phyloP scores from a whole-genome alignment of 129 eudicot species.

The Ambrosia artemisiifolia region DNA sequence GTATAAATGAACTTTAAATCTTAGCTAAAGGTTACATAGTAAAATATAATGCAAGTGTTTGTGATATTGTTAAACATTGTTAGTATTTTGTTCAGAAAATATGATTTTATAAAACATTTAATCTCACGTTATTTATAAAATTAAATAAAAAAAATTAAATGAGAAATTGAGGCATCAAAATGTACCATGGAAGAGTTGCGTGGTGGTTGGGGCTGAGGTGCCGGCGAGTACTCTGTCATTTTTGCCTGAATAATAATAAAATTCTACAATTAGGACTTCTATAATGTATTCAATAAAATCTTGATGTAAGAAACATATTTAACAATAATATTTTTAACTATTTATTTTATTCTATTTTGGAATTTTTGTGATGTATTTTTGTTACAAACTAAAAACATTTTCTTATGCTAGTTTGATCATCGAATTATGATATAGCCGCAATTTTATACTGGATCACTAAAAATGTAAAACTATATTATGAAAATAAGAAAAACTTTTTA shows the following conservation, averaged over 20 bases:
- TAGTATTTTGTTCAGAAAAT: not conserved
- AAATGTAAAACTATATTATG: too few species aligned
- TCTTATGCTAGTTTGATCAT: too few species aligned
- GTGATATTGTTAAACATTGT: not conserved
- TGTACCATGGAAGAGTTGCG: conserved; percentile 42
- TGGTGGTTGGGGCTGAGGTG: conserved; percentile 50
- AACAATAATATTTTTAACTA: too few species aligned
- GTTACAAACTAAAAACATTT: too few species aligned
- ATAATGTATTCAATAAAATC: not conserved
- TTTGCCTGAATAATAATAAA: conserved; percentile 37
- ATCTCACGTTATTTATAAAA: not conserved
- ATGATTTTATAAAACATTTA: not conserved
- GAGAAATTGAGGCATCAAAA: not conserved
- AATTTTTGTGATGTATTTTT: too few species aligned
- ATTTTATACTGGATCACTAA: too few species aligned
- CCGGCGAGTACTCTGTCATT: conserved; percentile 31
- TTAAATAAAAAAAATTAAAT: not conserved
- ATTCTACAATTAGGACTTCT: not conserved
- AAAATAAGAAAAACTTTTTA: too few species aligned
- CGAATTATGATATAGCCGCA: too few species aligned
- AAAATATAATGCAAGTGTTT: not conserved
- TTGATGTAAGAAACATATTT: too few species aligned
- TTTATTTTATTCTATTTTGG: too few species aligned
- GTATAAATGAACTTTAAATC: not conserved
- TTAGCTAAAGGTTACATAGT: not conserved